Evolutionary conservation across 2,329 filamentous ascomycete species (phyloP).

Genomic region (Exophiala viscosa): DNA sequence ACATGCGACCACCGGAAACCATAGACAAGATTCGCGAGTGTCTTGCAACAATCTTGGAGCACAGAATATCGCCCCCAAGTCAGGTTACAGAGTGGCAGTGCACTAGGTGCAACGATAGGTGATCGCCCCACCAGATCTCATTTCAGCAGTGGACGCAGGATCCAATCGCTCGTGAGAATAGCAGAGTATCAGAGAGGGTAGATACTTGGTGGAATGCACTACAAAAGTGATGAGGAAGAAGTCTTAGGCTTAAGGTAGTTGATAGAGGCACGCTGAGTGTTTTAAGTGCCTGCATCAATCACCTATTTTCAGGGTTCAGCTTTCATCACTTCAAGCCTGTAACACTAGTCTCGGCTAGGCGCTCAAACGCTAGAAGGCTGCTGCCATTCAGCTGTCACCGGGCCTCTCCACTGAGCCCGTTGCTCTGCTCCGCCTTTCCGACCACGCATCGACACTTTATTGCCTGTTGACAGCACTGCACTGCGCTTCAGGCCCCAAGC

Average conservation of each 20-base stretch:
- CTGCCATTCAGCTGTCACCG: neutral
- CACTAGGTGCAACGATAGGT: too few species aligned
- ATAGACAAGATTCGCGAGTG: too few species aligned
- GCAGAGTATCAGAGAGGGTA: too few species aligned
- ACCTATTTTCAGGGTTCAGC: slow-evolving; percentile 1
- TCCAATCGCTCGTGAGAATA: too few species aligned
- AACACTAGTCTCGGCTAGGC: slow-evolving; percentile 2
- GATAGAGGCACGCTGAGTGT: neutral
- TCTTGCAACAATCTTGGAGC: too few species aligned
- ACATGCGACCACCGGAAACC: too few species aligned
- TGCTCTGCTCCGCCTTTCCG: slow-evolving; percentile 11
- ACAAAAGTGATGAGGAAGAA: too few species aligned
- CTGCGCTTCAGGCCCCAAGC: slow-evolving; percentile 2
- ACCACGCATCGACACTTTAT: slow-evolving; percentile 4
- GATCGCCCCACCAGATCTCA: too few species aligned
- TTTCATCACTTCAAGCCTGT: slow-evolving; percentile 7
- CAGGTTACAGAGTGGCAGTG: slow-evolving; percentile 1
- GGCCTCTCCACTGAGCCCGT: slow-evolving; percentile 1
- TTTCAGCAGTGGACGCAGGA: too few species aligned
- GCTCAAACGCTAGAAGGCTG: too few species aligned
- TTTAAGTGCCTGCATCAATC: neutral
- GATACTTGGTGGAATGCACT: too few species aligned
- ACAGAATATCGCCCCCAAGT: neutral
- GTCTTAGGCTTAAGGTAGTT: neutral
- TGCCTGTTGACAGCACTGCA: too few species aligned